These are phyloP conservation scores for Botrytis paeoniae DNA, from an alignment of 2,329 filamentous ascomycete genomes.

Conservation along the genomic window DNA sequence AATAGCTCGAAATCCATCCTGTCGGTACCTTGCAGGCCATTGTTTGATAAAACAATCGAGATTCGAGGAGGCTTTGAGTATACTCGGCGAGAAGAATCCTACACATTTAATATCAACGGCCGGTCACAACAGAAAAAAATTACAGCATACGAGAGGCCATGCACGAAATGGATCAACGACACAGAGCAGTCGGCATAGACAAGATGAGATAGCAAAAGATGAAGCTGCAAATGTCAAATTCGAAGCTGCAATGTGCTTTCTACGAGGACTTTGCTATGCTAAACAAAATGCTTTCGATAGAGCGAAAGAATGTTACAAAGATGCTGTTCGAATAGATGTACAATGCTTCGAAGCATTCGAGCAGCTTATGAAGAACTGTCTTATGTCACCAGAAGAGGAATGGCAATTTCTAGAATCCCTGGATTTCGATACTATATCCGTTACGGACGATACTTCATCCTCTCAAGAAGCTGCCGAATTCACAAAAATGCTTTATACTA, in stretches of 20 bases:
- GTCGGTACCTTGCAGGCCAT: slow-evolving; percentile 88
- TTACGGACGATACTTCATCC: slow-evolving; percentile 60
- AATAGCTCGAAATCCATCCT: slow-evolving; percentile 75
- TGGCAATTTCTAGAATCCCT: slow-evolving; percentile 68
- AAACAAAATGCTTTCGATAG: slow-evolving; percentile 97
- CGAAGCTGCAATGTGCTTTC: slow-evolving; percentile 95
- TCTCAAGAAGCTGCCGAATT: slow-evolving; percentile 90
- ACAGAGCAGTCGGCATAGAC: slow-evolving; percentile 35
- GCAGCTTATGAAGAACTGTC: slow-evolving; percentile 92
- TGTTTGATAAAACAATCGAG: slow-evolving; percentile 90
- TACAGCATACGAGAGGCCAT: slow-evolving; percentile 61
- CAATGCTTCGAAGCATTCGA: slow-evolving; percentile 98
- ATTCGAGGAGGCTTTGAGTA: slow-evolving; percentile 80
- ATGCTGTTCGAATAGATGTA: slow-evolving; percentile 92
- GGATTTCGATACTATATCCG: slow-evolving; percentile 81
- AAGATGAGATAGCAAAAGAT: slow-evolving; percentile 47
- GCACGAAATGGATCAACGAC: slow-evolving; percentile 50
- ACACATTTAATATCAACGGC: slow-evolving; percentile 71
- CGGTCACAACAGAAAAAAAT: slow-evolving; percentile 64
- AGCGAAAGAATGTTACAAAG: slow-evolving; percentile 97
- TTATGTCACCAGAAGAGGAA: slow-evolving; percentile 75
- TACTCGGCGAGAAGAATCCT: slow-evolving; percentile 93
- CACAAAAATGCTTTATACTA: slow-evolving; percentile 94
- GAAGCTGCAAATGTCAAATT: slow-evolving; percentile 76
- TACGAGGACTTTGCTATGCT: slow-evolving; percentile 89